Evolutionary conservation across 345 rosid species (phyloP).

Genomic region (Odontarrhena argentea): DNA sequence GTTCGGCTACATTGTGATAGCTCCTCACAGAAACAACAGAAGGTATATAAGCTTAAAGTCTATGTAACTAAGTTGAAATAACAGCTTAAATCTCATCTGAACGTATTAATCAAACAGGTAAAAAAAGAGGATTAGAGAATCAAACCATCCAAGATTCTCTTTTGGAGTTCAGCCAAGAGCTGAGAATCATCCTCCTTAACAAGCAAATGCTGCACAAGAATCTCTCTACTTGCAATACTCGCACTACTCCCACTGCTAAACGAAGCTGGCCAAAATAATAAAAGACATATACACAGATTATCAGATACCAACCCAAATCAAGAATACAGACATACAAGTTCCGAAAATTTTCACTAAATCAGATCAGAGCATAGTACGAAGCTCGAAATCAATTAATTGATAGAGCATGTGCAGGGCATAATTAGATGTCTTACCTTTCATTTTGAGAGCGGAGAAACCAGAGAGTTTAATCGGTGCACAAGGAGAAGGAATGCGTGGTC

Average conservation of each 20-base stretch:
- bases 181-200: conserved; percentile 66
- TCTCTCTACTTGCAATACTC: conserved; percentile 53
- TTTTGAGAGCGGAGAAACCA: conserved; percentile 35
- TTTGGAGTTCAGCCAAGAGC: conserved; percentile 64
- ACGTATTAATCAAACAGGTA: neutral
- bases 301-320: conserved; percentile 18
- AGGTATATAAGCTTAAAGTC: neutral
- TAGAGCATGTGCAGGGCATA: neutral
- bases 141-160: conserved; percentile 59
- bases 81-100: conserved; percentile 18
- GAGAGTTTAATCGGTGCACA: conserved; percentile 4
- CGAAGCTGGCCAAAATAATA: conserved; percentile 49
- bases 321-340: neutral
- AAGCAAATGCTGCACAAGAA: conserved; percentile 86
- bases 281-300: neutral
- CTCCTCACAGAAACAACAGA: neutral
- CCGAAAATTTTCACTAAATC: neutral
- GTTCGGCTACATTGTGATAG: neutral
- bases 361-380: conserved; percentile 11
- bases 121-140: conserved; percentile 10
- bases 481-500: conserved; percentile 32
- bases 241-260: conserved; percentile 52
- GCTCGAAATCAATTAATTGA: conserved; percentile 7
- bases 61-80: conserved; percentile 9
- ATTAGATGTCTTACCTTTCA: conserved; percentile 25